These are phyloP conservation scores for Monoraphidium neglectum DNA, from an alignment of 139 green algal genomes.

Conservation along the genomic window DNA sequence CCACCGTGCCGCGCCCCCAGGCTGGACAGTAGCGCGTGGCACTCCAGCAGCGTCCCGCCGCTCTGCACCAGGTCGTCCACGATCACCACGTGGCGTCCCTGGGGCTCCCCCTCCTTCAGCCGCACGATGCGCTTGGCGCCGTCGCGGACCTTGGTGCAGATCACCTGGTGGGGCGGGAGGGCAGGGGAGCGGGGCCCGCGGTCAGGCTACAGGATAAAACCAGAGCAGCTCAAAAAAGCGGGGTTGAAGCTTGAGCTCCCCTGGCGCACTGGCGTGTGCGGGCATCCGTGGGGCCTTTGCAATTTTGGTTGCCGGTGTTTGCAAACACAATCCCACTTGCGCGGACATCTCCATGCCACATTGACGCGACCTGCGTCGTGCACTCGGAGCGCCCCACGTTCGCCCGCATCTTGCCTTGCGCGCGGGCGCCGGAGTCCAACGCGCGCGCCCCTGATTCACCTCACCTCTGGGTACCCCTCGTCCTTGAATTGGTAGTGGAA, in stretches of 20 bases:
- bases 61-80: slow-evolving; percentile 98
- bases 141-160: slow-evolving; percentile 98
- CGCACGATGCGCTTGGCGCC: slow-evolving; percentile 95
- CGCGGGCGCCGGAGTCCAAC: no score
- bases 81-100: slow-evolving; percentile 94
- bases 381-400: no score
- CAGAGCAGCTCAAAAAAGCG: neutral
- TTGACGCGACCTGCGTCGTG: no score
- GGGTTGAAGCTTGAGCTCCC: no score
- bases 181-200: neutral
- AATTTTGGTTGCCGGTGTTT: no score
- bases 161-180: slow-evolving; percentile 66
- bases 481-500: slow-evolving; percentile 95
- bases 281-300: no score
- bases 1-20: slow-evolving; percentile 68
- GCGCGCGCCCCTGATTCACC: neutral
- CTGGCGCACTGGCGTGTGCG: no score
- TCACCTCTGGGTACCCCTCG: slow-evolving; percentile 80
- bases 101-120: slow-evolving; percentile 92
- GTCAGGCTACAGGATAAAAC: neutral
- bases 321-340: no score
- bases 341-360: no score
- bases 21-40: slow-evolving; percentile 80
- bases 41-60: slow-evolving; percentile 96
- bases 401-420: no score